A percentile compares a stretch with the other conserved stretches of the same genome.
Conservation (phyloP, 2,329 filamentous ascomycete species). For the Dactylella cylindrospora region DNA sequence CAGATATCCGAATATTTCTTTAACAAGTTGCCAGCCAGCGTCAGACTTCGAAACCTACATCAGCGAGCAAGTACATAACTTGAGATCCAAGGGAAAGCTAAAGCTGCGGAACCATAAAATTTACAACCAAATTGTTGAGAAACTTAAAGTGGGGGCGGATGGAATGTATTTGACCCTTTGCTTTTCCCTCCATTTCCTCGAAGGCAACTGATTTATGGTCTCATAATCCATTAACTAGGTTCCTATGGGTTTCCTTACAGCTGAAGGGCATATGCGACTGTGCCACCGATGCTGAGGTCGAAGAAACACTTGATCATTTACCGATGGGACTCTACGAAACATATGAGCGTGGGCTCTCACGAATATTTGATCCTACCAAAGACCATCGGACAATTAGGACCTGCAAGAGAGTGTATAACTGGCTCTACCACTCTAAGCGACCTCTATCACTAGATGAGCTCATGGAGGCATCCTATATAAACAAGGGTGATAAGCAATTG, state of each 20-base stretch:
- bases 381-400: background rate
- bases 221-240: conserved; percentile 46
- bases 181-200: conserved; percentile 1
- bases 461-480: conserved; percentile 22
- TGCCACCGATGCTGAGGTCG: conserved; percentile 47
- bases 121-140: conserved; percentile 9
- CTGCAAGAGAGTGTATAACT: conserved; percentile 13
- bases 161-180: conserved; percentile 19
- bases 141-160: conserved; percentile 22
- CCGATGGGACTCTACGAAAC: conserved; percentile 49
- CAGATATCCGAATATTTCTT: conserved; percentile 9
- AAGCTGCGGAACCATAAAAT: conserved; percentile 8
- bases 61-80: background rate
- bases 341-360: conserved; percentile 40
- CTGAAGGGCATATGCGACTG: conserved; percentile 48
- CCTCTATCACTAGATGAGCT: conserved; percentile 14
- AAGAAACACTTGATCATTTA: conserved; percentile 46
- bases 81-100: conserved; percentile 7
- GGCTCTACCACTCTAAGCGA: conserved; percentile 27
- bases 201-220: background rate
- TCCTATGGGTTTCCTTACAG: conserved; percentile 51
- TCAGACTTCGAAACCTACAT: conserved; percentile 12
- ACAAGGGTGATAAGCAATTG: conserved; percentile 2
- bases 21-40: background rate
- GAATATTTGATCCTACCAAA: background rate